phyloP scores from a whole-genome alignment of 306 rosid genomes.

The Pyrus bretschneideri region DNA sequence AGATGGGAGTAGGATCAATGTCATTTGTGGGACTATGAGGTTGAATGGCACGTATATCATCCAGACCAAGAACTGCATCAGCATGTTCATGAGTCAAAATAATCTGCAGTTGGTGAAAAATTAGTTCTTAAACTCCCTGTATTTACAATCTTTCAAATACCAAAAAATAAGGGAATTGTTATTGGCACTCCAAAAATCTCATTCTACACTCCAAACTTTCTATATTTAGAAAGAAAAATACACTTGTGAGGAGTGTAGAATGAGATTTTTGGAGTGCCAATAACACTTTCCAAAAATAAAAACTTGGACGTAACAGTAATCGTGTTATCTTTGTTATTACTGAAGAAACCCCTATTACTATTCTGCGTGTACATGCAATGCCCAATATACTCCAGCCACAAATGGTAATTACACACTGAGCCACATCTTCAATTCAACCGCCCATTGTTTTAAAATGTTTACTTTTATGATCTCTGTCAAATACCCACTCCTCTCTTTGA shows the following conservation, averaged over 20 bases:
- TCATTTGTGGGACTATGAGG: slow-evolving; percentile 76
- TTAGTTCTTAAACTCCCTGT: neutral
- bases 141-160: slow-evolving; percentile 3
- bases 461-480: too few species aligned
- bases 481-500: too few species aligned
- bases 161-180: neutral
- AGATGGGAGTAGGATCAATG: slow-evolving; percentile 80
- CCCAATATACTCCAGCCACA: neutral
- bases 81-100: slow-evolving; percentile 98
- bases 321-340: neutral
- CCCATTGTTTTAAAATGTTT: neutral
- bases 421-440: neutral
- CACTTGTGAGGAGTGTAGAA: too few species aligned
- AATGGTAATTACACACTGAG: too few species aligned
- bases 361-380: neutral
- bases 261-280: too few species aligned
- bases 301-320: neutral
- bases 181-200: too few species aligned
- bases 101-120: slow-evolving; percentile 53
- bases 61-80: slow-evolving; percentile 98
- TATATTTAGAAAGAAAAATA: too few species aligned
- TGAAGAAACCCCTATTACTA: neutral
- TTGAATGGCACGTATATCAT: slow-evolving; percentile 89
- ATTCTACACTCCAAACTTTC: too few species aligned
- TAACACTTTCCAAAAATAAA: neutral